These are phyloP conservation scores for Hansfordia pulvinata DNA, from an alignment of 2,329 filamentous ascomycete species.

Conservation along the genomic window DNA sequence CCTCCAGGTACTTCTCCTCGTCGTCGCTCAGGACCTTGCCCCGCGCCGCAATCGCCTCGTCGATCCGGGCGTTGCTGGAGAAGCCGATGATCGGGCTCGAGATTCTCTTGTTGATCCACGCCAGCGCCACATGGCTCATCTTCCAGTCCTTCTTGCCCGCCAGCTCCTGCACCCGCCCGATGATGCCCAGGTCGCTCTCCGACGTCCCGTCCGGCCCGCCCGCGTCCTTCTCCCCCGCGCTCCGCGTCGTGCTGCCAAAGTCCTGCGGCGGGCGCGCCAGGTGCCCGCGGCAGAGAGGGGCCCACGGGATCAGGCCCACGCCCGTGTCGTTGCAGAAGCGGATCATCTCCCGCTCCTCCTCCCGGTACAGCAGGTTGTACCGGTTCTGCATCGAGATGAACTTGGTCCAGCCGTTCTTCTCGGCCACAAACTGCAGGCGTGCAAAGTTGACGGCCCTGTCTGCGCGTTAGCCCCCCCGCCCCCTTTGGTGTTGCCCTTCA, in stretches of 20 bases:
- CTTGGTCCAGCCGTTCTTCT: constrained; percentile 41
- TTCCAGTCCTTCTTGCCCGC: constrained; percentile 41
- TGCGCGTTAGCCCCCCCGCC: too few species aligned
- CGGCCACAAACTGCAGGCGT: constrained; percentile 39
- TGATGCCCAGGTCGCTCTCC: constrained; percentile 22
- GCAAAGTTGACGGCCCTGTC: constrained; percentile 32
- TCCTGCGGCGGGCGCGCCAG: constrained; percentile 18
- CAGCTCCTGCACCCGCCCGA: constrained; percentile 41
- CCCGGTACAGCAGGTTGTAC: constrained; percentile 48
- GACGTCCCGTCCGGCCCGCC: constrained; percentile 15
- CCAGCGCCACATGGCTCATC: constrained; percentile 51
- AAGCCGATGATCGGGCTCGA: constrained; percentile 49
- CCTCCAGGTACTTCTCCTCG: constrained; percentile 48
- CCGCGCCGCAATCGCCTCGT: constrained; percentile 38
- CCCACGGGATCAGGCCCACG: constrained; percentile 25
- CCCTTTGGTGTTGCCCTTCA: too few species aligned
- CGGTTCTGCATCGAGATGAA: constrained; percentile 50
- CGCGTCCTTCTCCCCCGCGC: constrained; percentile 24
- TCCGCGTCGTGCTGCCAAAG: constrained; percentile 16
- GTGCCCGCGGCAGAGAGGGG: constrained; percentile 23
- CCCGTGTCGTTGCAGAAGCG: constrained; percentile 26
- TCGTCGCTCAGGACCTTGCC: constrained; percentile 38
- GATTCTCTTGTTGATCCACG: constrained; percentile 43
- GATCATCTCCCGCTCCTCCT: constrained; percentile 39
- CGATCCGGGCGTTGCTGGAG: constrained; percentile 42